A percentile compares a stretch with the other conserved stretches of the same genome.
These are phyloP conservation scores for Cordyceps farinosa DNA, from an alignment of 2,329 filamentous ascomycete species.

Conservation along the genomic window DNA sequence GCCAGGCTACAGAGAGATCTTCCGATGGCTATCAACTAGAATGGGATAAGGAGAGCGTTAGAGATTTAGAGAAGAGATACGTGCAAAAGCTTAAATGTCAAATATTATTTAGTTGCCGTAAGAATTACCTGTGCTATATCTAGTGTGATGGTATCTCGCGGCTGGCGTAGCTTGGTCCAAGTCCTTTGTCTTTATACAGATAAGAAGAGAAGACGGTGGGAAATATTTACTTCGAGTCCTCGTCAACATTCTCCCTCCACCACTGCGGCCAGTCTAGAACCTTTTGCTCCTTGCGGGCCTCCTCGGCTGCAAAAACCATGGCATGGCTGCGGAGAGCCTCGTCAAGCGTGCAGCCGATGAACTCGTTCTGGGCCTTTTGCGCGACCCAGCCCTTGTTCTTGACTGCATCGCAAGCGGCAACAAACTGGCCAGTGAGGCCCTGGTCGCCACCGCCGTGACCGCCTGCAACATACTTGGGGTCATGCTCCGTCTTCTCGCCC, in stretches of 20 bases:
- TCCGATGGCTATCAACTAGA: not conserved
- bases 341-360: constrained; percentile 78
- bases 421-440: constrained; percentile 74
- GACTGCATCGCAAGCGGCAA: constrained; percentile 75
- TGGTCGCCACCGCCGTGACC: constrained; percentile 41
- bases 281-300: constrained; percentile 66
- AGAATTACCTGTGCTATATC: not conserved
- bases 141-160: not conserved
- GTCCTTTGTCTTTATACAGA: not conserved
- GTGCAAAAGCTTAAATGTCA: not conserved
- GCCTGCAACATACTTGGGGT: constrained; percentile 33
- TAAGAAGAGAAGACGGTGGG: too few species aligned
- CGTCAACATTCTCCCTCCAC: constrained; percentile 54
- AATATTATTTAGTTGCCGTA: not conserved
- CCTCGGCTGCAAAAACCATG: constrained; percentile 90
- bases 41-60: not conserved
- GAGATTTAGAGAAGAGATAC: not conserved
- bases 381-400: constrained; percentile 66
- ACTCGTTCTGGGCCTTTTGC: constrained; percentile 66
- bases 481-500: constrained; percentile 30
- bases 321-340: constrained; percentile 88
- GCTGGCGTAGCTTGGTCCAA: not conserved
- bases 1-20: constrained; percentile 14
- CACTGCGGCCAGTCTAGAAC: constrained; percentile 73
- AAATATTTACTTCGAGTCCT: constrained; percentile 17